Base-by-base conservation (phyloP, 768 basidiomycete genomes). In the Cubamyces lactineus region DNA sequence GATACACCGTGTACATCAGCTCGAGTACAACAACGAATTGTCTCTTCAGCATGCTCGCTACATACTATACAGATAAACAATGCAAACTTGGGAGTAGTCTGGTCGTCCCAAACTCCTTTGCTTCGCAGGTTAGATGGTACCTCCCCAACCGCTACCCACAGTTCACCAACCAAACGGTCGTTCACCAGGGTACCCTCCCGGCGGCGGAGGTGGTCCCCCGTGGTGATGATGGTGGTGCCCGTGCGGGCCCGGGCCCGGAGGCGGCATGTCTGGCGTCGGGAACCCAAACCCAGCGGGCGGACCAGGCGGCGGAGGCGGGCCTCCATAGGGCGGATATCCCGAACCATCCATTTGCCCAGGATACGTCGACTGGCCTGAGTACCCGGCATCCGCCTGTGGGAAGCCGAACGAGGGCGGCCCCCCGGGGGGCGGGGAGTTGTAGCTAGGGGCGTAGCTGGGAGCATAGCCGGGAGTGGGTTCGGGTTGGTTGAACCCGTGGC, bases 281-380 rank as follows among this genome's bases (percentile, higher is more conserved):
- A 63, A 63, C 2, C 61, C 65, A 30, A 54, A 59, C 9, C 61
- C 61, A 5, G 41, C 61, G n/a, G 61, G 61, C 5, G 62, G 62
- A 16, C 54, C 57, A 1, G 54, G 23, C 23, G 55, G 64, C 8
- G 59, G 61, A 8, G 52, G 42, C 4, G 57, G 56, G 15, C 57
- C 55, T 12, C 53, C 53, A 12, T 61, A 59, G 16, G 47, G 41
- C 19, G 54, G 55, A 17, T 57, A 61, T 1, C 55, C 59, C 0
- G 28, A 30, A 30, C 59, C 55, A 0, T 59, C 59, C 12, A 16
- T 11, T 21, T 60, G 52, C 2, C 59, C 59, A 5, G 59, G 59
- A 34, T 52, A 60, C 5, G 48, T 59, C 42, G 63, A 55, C 28
- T 51, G 57, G 8, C 48, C 57, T 6, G 57, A 49, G n/a, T 58